These are phyloP conservation scores for Clavispora asparagi DNA, from an alignment of 805 yeast species.

Conservation along the genomic window DNA sequence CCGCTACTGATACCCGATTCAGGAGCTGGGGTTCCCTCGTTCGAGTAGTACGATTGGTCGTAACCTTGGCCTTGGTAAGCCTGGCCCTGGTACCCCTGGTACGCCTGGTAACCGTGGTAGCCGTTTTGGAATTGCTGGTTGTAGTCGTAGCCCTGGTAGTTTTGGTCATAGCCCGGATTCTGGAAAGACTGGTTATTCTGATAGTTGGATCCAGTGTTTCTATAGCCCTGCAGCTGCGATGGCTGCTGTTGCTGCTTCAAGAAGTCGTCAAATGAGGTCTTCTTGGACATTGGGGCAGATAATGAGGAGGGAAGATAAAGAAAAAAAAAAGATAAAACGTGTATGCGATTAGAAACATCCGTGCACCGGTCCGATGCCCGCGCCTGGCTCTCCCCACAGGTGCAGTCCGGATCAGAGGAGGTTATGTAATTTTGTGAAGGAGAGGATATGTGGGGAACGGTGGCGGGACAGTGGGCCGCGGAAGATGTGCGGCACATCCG, in stretches of 20 bases:
- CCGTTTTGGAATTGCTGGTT: constrained; percentile 1
- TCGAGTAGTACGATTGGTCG: constrained; percentile 1
- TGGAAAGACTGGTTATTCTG: not conserved
- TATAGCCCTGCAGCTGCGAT: constrained; percentile 27
- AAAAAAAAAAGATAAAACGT: not conserved
- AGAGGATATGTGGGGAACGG: not conserved
- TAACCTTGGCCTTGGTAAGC: not conserved
- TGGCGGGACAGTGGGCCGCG: too few relatives aligned
- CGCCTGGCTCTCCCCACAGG: not conserved
- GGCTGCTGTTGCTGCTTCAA: constrained; percentile 38
- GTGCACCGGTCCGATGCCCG: not conserved
- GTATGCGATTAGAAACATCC: not conserved
- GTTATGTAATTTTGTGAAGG: not conserved
- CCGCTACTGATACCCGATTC: constrained; percentile 26
- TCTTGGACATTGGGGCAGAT: constrained; percentile 19
- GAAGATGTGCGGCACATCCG: too few relatives aligned
- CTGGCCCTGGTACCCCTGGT: constrained; percentile 3
- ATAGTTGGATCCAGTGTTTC: constrained; percentile 1
- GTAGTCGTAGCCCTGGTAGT: not conserved
- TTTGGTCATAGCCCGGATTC: not conserved
- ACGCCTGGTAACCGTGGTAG: constrained; percentile 7
- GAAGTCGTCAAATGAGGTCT: constrained; percentile 47
- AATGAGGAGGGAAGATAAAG: not conserved
- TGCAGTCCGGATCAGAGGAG: not conserved
- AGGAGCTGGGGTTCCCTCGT: constrained; percentile 9